These are phyloP conservation scores for Rhodosporidiobolus sp. DNA, from an alignment of 768 basidiomycete genomes.

Conservation along the genomic window DNA sequence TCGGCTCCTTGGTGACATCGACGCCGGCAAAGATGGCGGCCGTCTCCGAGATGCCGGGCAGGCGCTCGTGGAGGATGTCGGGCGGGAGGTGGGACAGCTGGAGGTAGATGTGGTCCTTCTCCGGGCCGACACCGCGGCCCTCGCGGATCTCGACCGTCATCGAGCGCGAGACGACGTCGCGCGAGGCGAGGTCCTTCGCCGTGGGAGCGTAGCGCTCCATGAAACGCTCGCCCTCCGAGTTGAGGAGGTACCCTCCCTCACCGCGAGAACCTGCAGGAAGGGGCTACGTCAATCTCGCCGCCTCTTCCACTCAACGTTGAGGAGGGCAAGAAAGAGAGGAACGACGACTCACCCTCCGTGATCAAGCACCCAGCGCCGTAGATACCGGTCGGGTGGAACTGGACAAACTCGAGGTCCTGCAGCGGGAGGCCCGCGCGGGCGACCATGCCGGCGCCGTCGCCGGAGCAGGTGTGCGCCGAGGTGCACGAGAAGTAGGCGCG, in stretches of 20 bases:
- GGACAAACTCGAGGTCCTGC: conserved; percentile 98
- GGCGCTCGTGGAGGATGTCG: conserved; percentile 89
- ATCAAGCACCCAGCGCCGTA: conserved; percentile 99
- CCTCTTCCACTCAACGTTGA: neutral
- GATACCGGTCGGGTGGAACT: conserved; percentile 99
- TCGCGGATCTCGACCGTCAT: conserved; percentile 99
- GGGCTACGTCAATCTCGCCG: neutral
- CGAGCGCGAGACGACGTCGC: conserved; percentile 97
- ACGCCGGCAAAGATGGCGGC: conserved; percentile 98
- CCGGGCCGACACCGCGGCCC: conserved; percentile 96
- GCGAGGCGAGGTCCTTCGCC: conserved; percentile 97
- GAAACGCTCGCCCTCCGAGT: conserved; percentile 98
- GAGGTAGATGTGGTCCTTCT: conserved; percentile 94
- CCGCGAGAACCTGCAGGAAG: conserved; percentile 75
- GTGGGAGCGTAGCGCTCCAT: conserved; percentile 99
- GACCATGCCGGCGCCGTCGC: conserved; percentile 99
- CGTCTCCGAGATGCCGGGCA: conserved; percentile 99
- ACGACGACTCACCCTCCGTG: conserved; percentile 76
- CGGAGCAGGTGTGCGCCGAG: conserved; percentile 96
- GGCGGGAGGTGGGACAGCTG: conserved; percentile 96
- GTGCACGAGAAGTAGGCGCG: conserved; percentile 98
- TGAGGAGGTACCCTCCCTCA: conserved; percentile 96
- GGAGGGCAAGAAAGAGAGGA: neutral
- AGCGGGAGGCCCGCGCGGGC: conserved; percentile 90
- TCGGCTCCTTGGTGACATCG: conserved; percentile 99